Conservation (phyloP, 371 early-diverging fungal genomes). For the Mucor lusitanicus region DNA sequence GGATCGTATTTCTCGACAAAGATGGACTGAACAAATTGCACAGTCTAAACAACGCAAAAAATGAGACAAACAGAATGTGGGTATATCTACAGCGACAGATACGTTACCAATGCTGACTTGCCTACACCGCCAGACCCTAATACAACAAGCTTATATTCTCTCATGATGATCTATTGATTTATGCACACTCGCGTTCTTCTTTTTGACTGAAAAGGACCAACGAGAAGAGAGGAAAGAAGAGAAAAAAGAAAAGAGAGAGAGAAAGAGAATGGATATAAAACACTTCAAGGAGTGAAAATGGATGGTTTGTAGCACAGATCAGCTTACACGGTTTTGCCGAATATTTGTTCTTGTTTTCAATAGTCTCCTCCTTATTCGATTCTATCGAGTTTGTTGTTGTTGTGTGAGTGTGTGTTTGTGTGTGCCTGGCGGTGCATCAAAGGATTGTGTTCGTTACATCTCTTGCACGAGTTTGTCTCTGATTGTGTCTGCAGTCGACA, state of each 20-base stretch:
- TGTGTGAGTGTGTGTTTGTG: too few relatives aligned
- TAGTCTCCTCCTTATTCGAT: neutral
- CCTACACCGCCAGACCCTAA: constrained; percentile 92
- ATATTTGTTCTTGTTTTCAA: neutral
- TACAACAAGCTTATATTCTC: constrained; percentile 87
- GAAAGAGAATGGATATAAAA: neutral
- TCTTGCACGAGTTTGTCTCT: too few relatives aligned
- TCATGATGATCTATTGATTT: constrained; percentile 32
- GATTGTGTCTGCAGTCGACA: too few relatives aligned
- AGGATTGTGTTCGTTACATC: too few relatives aligned
- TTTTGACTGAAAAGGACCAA: neutral
- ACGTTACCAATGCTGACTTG: constrained; percentile 82
- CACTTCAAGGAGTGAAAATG: constrained; percentile 4
- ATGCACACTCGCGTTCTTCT: neutral
- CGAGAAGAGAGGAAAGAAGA: constrained; percentile 2
- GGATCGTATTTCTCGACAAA: constrained; percentile 93
- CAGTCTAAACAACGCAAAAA: constrained; percentile 58
- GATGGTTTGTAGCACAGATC: neutral
- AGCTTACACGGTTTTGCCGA: constrained; percentile 1
- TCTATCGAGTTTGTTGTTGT: too few relatives aligned
- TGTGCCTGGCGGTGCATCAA: too few relatives aligned
- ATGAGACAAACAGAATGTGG: too few relatives aligned
- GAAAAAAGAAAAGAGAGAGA: neutral
- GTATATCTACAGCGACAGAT: constrained; percentile 15
- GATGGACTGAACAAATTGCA: constrained; percentile 89